These are phyloP conservation scores for Salicornia ramosissima DNA, from an alignment of 148 eudicot genomes.

Conservation along the genomic window DNA sequence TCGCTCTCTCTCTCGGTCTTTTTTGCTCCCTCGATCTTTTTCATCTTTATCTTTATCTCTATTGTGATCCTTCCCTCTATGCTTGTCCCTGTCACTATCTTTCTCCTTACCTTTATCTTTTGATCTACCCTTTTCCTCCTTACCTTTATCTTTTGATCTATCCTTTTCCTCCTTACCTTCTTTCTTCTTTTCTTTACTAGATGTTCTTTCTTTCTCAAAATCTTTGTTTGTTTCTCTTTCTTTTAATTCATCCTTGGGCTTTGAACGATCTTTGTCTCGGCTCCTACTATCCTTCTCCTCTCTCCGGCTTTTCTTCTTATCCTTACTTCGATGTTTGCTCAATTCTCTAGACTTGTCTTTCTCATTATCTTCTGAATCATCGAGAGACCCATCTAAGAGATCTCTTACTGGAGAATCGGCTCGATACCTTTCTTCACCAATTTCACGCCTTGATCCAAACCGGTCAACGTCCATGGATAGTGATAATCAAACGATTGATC, in stretches of 20 bases:
- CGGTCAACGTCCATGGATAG: slow-evolving; percentile 24
- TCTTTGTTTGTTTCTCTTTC: slow-evolving; percentile 47
- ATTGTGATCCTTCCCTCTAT: slow-evolving; percentile 28
- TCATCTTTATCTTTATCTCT: slow-evolving; percentile 35
- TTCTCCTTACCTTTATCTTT: slow-evolving; percentile 32
- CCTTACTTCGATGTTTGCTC: slow-evolving; percentile 60
- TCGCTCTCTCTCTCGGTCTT: slow-evolving; percentile 41
- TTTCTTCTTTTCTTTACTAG: slow-evolving; percentile 50
- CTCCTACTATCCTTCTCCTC: slow-evolving; percentile 72
- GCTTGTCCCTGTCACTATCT: slow-evolving; percentile 38
- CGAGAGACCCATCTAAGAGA: slow-evolving; percentile 35
- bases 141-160: slow-evolving; percentile 31
- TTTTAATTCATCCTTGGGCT: slow-evolving; percentile 34
- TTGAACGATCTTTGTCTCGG: slow-evolving; percentile 53
- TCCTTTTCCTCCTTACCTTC: slow-evolving; percentile 48
- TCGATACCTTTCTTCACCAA: slow-evolving; percentile 42
- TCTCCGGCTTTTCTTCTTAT: slow-evolving; percentile 58
- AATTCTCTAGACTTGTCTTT: slow-evolving; percentile 39
- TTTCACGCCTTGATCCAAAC: slow-evolving; percentile 38
- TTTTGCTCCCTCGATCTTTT: slow-evolving; percentile 41
- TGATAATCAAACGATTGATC: neutral
- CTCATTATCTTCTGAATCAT: slow-evolving; percentile 41
- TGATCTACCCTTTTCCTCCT: slow-evolving; percentile 38
- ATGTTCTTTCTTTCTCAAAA: slow-evolving; percentile 37
- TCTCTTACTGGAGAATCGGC: slow-evolving; percentile 45